Evolutionary conservation across 1,139 yeast genomes (phyloP).

Genomic region (Saccharomycopsis phalli): DNA sequence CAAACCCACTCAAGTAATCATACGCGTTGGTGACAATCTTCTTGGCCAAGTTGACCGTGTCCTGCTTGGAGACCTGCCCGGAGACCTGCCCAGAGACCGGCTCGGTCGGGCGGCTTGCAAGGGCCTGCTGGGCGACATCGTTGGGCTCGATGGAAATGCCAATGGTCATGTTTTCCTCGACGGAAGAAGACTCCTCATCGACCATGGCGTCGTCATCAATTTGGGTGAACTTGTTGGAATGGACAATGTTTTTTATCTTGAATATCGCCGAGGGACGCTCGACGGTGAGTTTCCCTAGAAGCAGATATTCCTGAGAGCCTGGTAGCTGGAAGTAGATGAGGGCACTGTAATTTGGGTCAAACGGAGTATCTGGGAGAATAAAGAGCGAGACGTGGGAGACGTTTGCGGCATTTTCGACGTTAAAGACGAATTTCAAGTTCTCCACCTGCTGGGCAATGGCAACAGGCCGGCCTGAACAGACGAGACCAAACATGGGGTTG

Average conservation of each 20-base stretch:
- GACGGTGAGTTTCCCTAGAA: conserved; percentile 68
- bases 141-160: conserved; percentile 88
- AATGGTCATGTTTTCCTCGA: conserved; percentile 36
- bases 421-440: conserved; percentile 51
- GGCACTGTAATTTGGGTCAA: conserved; percentile 70
- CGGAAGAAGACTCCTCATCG: conserved; percentile 25
- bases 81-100: conserved; percentile 19
- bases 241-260: conserved; percentile 51
- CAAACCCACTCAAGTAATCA: conserved; percentile 78
- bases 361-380: conserved; percentile 55
- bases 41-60: conserved; percentile 55
- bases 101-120: conserved; percentile 26
- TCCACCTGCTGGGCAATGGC: conserved; percentile 56
- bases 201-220: conserved; percentile 26
- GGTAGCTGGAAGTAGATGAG: conserved; percentile 85
- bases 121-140: conserved; percentile 43
- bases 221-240: conserved; percentile 32
- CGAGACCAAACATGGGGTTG: conserved; percentile 42
- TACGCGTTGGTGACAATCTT: conserved; percentile 88
- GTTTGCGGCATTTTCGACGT: conserved; percentile 50
- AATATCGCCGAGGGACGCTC: conserved; percentile 88
- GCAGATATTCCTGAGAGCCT: conserved; percentile 54
- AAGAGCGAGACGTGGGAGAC: conserved; percentile 71
- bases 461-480: conserved; percentile 49
- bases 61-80: conserved; percentile 22